Conservation (phyloP, 495 filamentous ascomycete genomes). For the Cercophora sp. region DNA sequence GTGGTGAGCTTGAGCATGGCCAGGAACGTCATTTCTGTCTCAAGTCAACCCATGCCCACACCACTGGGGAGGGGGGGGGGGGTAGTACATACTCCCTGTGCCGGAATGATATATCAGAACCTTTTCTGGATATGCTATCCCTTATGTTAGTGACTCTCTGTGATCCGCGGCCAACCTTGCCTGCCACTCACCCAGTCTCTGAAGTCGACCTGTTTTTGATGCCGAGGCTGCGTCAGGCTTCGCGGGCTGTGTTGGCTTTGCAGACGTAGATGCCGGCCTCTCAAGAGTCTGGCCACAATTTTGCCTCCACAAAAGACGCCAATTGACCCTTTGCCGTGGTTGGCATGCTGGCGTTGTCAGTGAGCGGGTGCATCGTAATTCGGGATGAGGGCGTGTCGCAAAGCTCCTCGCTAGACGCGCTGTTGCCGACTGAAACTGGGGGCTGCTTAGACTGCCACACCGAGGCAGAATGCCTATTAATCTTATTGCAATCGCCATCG, state of each 20-base stretch:
- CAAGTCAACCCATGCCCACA: too few species aligned
- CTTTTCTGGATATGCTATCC: constrained; percentile 49
- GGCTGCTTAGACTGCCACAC: background rate
- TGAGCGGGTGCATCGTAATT: background rate
- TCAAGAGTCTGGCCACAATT: background rate
- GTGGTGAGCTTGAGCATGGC: constrained; percentile 65
- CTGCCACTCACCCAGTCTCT: background rate
- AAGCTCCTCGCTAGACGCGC: background rate
- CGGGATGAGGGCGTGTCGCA: background rate
- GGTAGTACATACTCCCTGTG: constrained; percentile 42
- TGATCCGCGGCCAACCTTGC: background rate
- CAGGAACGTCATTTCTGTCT: constrained; percentile 54
- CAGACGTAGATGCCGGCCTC: background rate
- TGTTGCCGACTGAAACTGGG: background rate
- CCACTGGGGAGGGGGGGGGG: background rate
- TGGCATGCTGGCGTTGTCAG: background rate
- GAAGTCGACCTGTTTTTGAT: background rate
- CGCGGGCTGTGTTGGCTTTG: background rate
- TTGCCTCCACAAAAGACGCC: background rate
- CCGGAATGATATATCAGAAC: constrained; percentile 73
- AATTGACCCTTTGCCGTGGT: background rate
- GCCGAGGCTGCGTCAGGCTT: background rate
- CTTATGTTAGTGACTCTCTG: background rate
- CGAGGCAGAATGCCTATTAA: background rate
- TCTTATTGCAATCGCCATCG: background rate